phyloP scores from a whole-genome alignment of 1,284 basidiomycete species.

The Sanghuangporus weigelae region DNA sequence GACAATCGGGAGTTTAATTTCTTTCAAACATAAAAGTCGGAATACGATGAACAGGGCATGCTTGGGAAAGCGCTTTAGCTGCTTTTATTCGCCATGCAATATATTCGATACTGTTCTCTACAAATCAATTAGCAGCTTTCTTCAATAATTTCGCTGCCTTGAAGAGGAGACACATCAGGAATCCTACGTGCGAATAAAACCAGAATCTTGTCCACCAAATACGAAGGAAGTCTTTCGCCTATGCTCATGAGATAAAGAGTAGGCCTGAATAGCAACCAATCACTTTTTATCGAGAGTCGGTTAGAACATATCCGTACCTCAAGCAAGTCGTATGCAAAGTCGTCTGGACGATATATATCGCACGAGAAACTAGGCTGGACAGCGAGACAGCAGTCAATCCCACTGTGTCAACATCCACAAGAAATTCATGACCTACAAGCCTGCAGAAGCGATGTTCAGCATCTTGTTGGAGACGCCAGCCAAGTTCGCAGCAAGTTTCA shows the following conservation, averaged over 20 bases:
- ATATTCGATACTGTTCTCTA: no score
- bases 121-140: not conserved
- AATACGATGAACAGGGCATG: no score
- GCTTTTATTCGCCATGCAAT: no score
- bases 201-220: not conserved
- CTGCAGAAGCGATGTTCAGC: conserved; percentile 20
- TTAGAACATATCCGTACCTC: no score
- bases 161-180: conserved; percentile 19
- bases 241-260: conserved; percentile 11
- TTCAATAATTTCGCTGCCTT: conserved; percentile 19
- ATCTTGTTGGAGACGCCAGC: conserved; percentile 20
- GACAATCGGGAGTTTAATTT: no score
- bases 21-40: no score
- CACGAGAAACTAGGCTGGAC: conserved; percentile 15
- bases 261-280: conserved; percentile 14
- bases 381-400: not conserved
- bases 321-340: no score
- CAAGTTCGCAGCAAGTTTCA: conserved; percentile 20
- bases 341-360: conserved; percentile 10
- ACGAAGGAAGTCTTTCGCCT: conserved; percentile 4
- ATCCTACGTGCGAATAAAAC: not conserved
- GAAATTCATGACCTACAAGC: conserved; percentile 12
- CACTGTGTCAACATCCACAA: not conserved
- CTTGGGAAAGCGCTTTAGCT: no score
- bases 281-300: no score